phyloP scores from a whole-genome alignment of 2,329 filamentous ascomycete genomes.

The Stenocarpella maydis region DNA sequence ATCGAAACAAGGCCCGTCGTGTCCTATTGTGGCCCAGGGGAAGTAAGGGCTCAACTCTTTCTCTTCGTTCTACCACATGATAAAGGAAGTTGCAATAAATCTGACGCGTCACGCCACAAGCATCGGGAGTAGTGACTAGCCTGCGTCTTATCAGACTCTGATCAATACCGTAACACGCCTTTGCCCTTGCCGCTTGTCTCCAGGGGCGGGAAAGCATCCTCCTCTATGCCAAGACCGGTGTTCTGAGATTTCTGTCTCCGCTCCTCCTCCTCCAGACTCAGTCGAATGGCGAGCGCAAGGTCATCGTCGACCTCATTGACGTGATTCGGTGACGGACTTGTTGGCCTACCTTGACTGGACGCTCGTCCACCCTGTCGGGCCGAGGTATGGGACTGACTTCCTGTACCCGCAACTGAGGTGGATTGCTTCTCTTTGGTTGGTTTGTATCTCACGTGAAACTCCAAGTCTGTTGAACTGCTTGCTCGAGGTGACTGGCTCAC shows the following conservation, averaged over 20 bases:
- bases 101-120: neutral
- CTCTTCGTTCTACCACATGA: conserved; percentile 1
- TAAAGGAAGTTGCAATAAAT: neutral
- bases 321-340: conserved; percentile 34
- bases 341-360: conserved; percentile 29
- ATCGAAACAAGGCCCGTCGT: neutral
- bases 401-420: conserved; percentile 44
- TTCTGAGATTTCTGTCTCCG: conserved; percentile 41
- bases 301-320: conserved; percentile 57
- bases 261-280: conserved; percentile 66
- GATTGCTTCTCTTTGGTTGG: conserved; percentile 50
- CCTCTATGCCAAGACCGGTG: conserved; percentile 37
- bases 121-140: neutral
- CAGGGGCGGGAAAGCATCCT: conserved; percentile 44
- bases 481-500: conserved; percentile 54
- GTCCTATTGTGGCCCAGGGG: neutral
- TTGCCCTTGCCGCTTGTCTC: conserved; percentile 53
- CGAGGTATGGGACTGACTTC: conserved; percentile 45
- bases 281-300: conserved; percentile 65
- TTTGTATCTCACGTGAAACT: conserved; percentile 60
- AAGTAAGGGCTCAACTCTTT: neutral
- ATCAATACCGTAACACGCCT: conserved; percentile 41
- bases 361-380: conserved; percentile 40
- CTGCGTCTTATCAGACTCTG: neutral
- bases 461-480: conserved; percentile 57